phyloP scores from a whole-genome alignment of 495 filamentous ascomycete species.

The Tetracladium setigerum region DNA sequence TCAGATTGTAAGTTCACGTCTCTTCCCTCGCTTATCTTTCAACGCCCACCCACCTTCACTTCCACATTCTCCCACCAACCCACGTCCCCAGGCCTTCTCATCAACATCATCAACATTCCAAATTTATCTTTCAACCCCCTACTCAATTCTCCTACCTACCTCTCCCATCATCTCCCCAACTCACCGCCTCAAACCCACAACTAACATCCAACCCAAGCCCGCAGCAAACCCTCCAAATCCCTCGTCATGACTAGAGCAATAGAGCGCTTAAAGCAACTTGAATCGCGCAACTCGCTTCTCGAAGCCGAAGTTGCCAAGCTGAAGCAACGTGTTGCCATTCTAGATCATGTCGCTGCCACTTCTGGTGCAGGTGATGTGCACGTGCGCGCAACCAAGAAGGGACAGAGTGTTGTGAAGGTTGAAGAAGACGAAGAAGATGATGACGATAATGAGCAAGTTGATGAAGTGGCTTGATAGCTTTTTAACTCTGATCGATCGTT shows the following conservation, averaged over 20 bases:
- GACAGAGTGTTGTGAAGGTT: too few species aligned
- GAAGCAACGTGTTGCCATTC: slow-evolving; percentile 8
- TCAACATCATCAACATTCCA: too few species aligned
- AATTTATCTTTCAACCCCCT: background rate
- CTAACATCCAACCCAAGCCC: slow-evolving; percentile 1
- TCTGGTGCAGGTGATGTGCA: too few species aligned
- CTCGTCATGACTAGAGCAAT: slow-evolving; percentile 9
- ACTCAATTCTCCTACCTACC: background rate
- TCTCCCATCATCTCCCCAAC: background rate
- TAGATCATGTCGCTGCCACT: slow-evolving; percentile 9
- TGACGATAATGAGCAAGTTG: too few species aligned
- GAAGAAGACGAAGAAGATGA: too few species aligned
- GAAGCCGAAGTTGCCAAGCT: slow-evolving; percentile 5
- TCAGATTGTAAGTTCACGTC: slow-evolving; percentile 9
- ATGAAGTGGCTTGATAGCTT: too few species aligned
- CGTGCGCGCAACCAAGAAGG: too few species aligned
- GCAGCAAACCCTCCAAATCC: slow-evolving; percentile 7
- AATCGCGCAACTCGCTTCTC: background rate
- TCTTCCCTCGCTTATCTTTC: background rate
- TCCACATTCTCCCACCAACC: too few species aligned
- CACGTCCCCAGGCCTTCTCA: too few species aligned
- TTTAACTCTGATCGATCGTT: too few species aligned
- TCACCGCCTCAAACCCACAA: background rate
- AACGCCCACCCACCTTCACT: too few species aligned
- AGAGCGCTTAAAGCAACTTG: slow-evolving; percentile 6